Percentiles rank a stretch among this genome's conserved stretches.
phyloP scores from a whole-genome alignment of 768 basidiomycete genomes.

The Sarcodon sp. region DNA sequence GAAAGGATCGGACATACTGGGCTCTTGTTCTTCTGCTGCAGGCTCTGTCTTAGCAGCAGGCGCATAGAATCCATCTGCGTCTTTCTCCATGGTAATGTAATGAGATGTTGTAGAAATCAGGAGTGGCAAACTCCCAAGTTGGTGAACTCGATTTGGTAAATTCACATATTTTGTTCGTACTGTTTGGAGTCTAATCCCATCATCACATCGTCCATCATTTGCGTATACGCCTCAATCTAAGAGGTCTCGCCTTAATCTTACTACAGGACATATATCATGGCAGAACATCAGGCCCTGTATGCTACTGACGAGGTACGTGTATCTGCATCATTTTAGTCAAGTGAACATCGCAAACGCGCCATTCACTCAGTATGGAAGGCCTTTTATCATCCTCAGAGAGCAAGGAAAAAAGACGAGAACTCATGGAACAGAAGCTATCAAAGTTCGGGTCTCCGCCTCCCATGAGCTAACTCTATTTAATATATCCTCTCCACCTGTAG shows the following conservation, averaged over 20 bases:
- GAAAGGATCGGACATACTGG: neutral
- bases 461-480: constrained; percentile 1
- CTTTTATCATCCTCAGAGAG: constrained; percentile 95
- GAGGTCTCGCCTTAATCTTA: too few species aligned
- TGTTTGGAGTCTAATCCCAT: neutral
- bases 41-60: constrained; percentile 18
- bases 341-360: neutral
- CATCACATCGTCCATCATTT: neutral
- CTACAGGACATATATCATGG: constrained; percentile 9
- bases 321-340: neutral
- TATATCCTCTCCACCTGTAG: constrained; percentile 23
- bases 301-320: constrained; percentile 68
- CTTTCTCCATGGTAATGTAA: constrained; percentile 43
- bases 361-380: constrained; percentile 66
- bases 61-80: constrained; percentile 71
- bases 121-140: neutral
- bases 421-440: constrained; percentile 92
- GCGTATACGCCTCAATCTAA: too few species aligned
- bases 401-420: constrained; percentile 85
- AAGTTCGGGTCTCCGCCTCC: constrained; percentile 34
- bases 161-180: neutral
- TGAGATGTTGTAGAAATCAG: too few species aligned
- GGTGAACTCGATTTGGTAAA: constrained; percentile 1
- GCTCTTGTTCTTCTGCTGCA: neutral
- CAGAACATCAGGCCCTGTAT: constrained; percentile 59